phyloP scores from a whole-genome alignment of 2,329 filamentous ascomycete genomes.

The Xylariaceae sp. region DNA sequence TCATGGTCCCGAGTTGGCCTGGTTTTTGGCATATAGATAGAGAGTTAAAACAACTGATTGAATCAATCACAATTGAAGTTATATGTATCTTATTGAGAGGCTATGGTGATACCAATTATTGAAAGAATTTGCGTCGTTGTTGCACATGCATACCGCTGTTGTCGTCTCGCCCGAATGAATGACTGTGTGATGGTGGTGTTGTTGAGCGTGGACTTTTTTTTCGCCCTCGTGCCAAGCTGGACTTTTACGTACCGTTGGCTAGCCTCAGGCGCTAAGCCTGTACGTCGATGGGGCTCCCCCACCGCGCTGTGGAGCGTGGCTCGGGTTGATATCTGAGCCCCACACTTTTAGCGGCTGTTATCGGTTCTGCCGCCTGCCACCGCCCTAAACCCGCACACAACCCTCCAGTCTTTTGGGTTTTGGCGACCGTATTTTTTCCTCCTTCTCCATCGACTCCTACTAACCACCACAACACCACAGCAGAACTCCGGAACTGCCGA shows the following conservation, averaged over 20 bases:
- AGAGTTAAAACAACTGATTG: too few relatives aligned
- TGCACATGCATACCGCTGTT: neutral
- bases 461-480: constrained; percentile 36
- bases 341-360: neutral
- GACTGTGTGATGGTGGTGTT: too few relatives aligned
- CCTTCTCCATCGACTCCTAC: constrained; percentile 19
- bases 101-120: neutral
- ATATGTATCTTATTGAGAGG: too few relatives aligned
- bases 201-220: too few relatives aligned
- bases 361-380: constrained; percentile 39
- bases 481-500: constrained; percentile 32
- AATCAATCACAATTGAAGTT: too few relatives aligned
- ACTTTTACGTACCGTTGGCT: too few relatives aligned
- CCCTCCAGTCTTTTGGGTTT: constrained; percentile 15
- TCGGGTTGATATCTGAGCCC: neutral
- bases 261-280: too few relatives aligned
- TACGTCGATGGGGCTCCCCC: too few relatives aligned
- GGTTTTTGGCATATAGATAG: neutral
- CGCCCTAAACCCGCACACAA: constrained; percentile 35
- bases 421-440: constrained; percentile 17
- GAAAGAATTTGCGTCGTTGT: neutral
- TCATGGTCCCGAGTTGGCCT: neutral
- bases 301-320: neutral
- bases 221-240: too few relatives aligned
- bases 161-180: neutral